Conservation (phyloP, 805 yeast genomes). For the Priceomyces melissophilus region DNA sequence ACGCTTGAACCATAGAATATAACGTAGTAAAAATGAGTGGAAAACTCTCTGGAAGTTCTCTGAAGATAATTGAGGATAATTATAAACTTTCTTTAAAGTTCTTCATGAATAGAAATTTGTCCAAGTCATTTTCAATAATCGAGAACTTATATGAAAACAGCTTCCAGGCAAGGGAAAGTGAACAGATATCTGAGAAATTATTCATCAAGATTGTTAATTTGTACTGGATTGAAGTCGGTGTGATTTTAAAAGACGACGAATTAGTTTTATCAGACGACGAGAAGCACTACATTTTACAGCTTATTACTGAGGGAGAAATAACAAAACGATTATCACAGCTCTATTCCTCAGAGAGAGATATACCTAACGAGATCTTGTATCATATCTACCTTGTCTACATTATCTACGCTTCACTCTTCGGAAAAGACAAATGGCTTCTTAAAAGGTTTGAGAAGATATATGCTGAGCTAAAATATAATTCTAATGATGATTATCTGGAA, state of each 20-base stretch:
- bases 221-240: conserved; percentile 35
- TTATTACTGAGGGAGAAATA: conserved; percentile 16
- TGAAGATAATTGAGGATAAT: conserved; percentile 11
- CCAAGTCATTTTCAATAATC: conserved; percentile 27
- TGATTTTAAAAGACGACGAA: conserved; percentile 8
- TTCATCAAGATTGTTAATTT: conserved; percentile 32
- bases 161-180: conserved; percentile 19
- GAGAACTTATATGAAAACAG: conserved; percentile 18
- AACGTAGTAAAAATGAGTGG: background rate
- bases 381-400: conserved; percentile 28
- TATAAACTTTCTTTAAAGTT: conserved; percentile 36
- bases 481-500: conserved; percentile 13
- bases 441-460: conserved; percentile 12
- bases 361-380: conserved; percentile 33
- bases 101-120: conserved; percentile 37
- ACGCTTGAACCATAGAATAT: no score
- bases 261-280: conserved; percentile 3
- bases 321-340: conserved; percentile 14
- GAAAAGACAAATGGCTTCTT: conserved; percentile 2
- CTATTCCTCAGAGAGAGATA: conserved; percentile 16
- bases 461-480: conserved; percentile 7
- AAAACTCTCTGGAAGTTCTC: background rate
- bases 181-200: conserved; percentile 23
- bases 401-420: conserved; percentile 18
- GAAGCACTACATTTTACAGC: conserved; percentile 10